Percentiles rank a stretch among this genome's conserved stretches.
Evolutionary conservation across 2,329 filamentous ascomycete species (phyloP).

Genomic region (Rosellinia necatrix): DNA sequence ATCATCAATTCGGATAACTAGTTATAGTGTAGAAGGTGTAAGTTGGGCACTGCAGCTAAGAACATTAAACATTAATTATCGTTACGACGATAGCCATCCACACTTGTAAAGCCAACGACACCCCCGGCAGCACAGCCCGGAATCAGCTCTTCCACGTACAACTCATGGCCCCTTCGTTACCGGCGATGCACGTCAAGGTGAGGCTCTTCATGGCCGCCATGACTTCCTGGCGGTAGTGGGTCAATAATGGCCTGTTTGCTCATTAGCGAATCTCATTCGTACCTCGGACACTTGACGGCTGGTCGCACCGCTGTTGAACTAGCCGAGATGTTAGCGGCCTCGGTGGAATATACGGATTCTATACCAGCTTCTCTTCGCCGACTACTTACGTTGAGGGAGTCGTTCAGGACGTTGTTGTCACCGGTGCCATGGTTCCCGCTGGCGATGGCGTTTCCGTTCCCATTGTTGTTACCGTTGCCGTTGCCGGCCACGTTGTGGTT

Average conservation of each 20-base stretch:
- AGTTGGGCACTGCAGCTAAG: no score
- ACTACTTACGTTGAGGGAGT: conserved; percentile 7
- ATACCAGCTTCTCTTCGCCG: no score
- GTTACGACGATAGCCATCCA: background rate
- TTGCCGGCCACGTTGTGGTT: background rate
- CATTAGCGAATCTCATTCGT: conserved; percentile 9
- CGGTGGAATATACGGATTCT: background rate
- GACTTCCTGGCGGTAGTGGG: conserved; percentile 2
- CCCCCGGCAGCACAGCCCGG: background rate
- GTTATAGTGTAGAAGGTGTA: no score
- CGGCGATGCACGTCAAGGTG: background rate
- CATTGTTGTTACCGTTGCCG: conserved; percentile 2
- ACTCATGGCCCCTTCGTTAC: background rate
- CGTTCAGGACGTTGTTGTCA: conserved; percentile 2
- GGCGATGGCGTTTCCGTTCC: background rate
- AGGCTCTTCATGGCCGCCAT: conserved; percentile 17
- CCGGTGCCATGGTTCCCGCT: background rate
- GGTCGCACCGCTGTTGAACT: conserved; percentile 12
- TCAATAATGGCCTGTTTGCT: conserved; percentile 15
- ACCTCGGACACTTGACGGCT: conserved; percentile 11
- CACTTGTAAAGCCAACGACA: background rate
- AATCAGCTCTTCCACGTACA: conserved; percentile 6
- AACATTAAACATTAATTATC: no score
- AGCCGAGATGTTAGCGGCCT: background rate
- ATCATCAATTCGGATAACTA: no score